phyloP scores from a whole-genome alignment of 192 early-diverging fungal species.

The Phycomyces nitens region DNA sequence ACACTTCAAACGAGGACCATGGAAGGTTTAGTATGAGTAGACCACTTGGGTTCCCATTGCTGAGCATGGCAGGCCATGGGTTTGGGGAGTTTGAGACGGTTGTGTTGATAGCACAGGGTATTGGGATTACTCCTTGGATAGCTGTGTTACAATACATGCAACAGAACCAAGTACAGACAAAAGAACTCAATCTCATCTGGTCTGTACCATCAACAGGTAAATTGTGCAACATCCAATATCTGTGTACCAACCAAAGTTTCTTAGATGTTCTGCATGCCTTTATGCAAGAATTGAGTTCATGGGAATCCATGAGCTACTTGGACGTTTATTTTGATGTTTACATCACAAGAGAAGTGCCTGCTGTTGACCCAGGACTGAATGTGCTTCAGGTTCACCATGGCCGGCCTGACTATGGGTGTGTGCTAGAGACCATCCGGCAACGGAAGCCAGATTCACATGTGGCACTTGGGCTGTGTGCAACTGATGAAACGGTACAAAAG shows the following conservation, averaged over 20 bases:
- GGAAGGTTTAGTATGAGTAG: constrained; percentile 4
- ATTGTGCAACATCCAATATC: neutral
- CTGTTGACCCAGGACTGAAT: neutral
- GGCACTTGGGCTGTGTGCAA: constrained; percentile 6
- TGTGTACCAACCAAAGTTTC: no score
- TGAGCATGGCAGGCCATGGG: neutral
- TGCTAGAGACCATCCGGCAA: constrained; percentile 1
- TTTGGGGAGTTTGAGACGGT: constrained; percentile 4
- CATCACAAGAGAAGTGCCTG: neutral
- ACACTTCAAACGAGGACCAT: neutral
- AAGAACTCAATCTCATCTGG: neutral
- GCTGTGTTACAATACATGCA: constrained; percentile 10
- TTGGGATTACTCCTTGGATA: constrained; percentile 29
- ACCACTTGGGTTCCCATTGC: neutral
- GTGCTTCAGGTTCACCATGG: neutral
- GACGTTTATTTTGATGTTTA: neutral
- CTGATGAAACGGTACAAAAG: constrained; percentile 1
- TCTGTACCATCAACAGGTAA: neutral
- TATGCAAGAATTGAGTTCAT: no score
- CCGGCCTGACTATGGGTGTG: constrained; percentile 1
- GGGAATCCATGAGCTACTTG: neutral
- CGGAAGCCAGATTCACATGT: neutral
- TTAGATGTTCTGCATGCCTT: no score
- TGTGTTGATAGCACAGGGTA: constrained; percentile 21
- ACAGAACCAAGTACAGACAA: neutral